phyloP scores from a whole-genome alignment of 306 rosid species.

The Malus domestica region ASM211411v1 NC_041805.1:9314501-9315000 shows the following conservation, averaged over 20 bases:
- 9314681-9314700: too few species aligned
- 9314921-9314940: not conserved
- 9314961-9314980: too few species aligned
- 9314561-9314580: not conserved
- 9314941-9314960: not conserved
- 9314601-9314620: not conserved
- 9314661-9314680: not conserved
- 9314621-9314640: not conserved
- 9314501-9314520: not conserved
- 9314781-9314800: too few species aligned
- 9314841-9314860: too few species aligned
- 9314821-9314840: too few species aligned
- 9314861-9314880: not conserved
- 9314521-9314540: not conserved
- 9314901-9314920: not conserved
- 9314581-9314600: not conserved
- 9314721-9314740: too few species aligned
- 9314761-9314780: too few species aligned
- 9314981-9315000: not conserved
- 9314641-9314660: not conserved
- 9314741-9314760: too few species aligned
- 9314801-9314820: too few species aligned
- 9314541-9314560: too few species aligned
- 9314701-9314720: too few species aligned
- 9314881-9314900: not conserved